A percentile compares a stretch with the other conserved stretches of the same genome.
These are phyloP conservation scores for Coniella vitis DNA, from an alignment of 2,329 filamentous ascomycete species.

Conservation along the genomic window DNA sequence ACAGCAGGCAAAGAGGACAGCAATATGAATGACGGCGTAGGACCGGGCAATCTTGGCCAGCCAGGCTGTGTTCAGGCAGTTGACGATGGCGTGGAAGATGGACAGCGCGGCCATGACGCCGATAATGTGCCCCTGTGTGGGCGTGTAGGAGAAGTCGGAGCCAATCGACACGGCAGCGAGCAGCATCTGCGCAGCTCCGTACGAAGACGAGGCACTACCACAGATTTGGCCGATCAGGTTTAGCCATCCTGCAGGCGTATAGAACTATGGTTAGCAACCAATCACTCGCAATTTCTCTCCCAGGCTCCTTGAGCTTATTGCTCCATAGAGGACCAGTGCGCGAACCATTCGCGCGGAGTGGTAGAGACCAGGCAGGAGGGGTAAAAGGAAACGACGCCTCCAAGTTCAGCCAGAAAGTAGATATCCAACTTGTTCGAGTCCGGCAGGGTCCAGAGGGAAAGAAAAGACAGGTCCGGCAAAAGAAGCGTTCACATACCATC, in stretches of 20 bases:
- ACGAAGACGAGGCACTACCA: constrained; percentile 47
- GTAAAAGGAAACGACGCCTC: neutral
- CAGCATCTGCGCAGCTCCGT: constrained; percentile 46
- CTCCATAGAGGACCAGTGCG: too few relatives aligned
- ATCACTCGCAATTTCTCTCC: neutral
- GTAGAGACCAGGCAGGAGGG: neutral
- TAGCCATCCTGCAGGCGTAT: constrained; percentile 33
- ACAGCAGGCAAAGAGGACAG: constrained; percentile 40
- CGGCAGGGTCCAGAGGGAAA: neutral
- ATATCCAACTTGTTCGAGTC: neutral
- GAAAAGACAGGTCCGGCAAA: neutral
- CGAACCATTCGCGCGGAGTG: neutral
- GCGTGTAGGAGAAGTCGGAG: constrained; percentile 35
- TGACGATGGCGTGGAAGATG: constrained; percentile 41
- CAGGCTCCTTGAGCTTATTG: too few relatives aligned
- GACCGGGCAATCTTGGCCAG: constrained; percentile 50
- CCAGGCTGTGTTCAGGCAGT: constrained; percentile 47
- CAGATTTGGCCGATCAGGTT: constrained; percentile 43
- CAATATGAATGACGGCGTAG: constrained; percentile 48
- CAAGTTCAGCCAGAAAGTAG: neutral
- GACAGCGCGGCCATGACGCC: constrained; percentile 48
- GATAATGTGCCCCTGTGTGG: constrained; percentile 37
- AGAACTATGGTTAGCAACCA: neutral
- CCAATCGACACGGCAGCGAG: constrained; percentile 45
- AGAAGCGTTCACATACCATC: constrained; percentile 20